Evolutionary conservation across 345 rosid genomes (phyloP).

Genomic region (Salix exigua): DNA sequence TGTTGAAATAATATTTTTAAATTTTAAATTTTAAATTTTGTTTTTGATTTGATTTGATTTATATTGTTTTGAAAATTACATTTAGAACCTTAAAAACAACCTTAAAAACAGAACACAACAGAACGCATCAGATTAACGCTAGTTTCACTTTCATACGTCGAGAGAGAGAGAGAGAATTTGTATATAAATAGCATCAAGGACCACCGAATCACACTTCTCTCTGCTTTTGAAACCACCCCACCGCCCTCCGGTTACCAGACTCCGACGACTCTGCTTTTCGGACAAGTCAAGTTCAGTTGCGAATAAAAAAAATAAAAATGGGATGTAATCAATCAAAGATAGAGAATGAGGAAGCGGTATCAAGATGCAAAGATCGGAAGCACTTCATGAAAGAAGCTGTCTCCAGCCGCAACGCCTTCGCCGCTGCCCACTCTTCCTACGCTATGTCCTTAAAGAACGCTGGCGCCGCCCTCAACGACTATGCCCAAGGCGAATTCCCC

Average conservation of each 20-base stretch:
- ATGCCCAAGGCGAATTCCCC: constrained; percentile 65
- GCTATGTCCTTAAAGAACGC: constrained; percentile 74
- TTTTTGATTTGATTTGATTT: too few relatives aligned
- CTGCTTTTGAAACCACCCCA: background rate
- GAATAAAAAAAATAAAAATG: constrained; percentile 31
- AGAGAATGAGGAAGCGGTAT: constrained; percentile 90
- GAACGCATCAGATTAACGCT: too few relatives aligned
- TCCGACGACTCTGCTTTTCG: background rate
- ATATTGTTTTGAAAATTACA: too few relatives aligned
- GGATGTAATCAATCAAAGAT: constrained; percentile 92
- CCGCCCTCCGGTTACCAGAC: background rate
- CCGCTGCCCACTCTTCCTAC: constrained; percentile 91
- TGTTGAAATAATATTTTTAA: too few relatives aligned
- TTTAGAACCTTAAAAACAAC: too few relatives aligned
- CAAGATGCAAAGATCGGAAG: constrained; percentile 78
- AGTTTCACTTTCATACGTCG: too few relatives aligned
- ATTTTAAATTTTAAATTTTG: too few relatives aligned
- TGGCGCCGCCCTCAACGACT: constrained; percentile 92
- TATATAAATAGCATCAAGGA: too few relatives aligned
- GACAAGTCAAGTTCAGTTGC: background rate
- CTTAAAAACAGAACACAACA: too few relatives aligned
- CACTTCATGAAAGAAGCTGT: constrained; percentile 70
- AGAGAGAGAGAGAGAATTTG: too few relatives aligned
- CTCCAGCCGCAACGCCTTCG: constrained; percentile 76
- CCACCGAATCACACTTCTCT: background rate